phyloP scores from a whole-genome alignment of 1,284 basidiomycete species.

The Afroboletus lepidellus region DNA sequence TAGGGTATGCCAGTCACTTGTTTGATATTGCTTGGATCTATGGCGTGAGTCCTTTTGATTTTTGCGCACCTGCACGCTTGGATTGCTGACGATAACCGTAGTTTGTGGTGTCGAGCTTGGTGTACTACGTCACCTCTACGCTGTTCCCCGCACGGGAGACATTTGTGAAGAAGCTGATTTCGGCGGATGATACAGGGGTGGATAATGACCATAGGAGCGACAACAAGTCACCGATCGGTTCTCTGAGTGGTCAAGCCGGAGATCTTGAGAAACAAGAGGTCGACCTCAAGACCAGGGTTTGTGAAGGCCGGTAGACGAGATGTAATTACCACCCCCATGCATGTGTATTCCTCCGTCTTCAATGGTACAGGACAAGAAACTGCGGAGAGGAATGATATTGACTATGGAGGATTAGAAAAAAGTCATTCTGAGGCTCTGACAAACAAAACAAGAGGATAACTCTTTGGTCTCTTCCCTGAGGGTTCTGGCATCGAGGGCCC shows the following conservation, averaged over 20 bases:
- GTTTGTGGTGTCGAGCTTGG: conserved; percentile 41
- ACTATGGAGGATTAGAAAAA: too few relatives aligned
- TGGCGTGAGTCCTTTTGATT: conserved; percentile 48
- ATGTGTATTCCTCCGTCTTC: too few relatives aligned
- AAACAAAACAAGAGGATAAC: too few relatives aligned
- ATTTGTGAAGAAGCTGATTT: conserved; percentile 48
- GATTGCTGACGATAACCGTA: conserved; percentile 13
- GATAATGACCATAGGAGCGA: conserved; percentile 2
- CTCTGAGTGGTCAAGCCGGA: background rate
- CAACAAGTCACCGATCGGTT: background rate
- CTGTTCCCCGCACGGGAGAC: conserved; percentile 61
- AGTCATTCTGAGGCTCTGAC: too few relatives aligned
- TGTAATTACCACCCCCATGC: background rate
- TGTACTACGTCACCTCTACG: conserved; percentile 56
- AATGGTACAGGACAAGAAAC: too few relatives aligned
- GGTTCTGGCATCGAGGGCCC: too few relatives aligned
- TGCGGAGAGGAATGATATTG: too few relatives aligned
- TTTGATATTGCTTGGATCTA: conserved; percentile 73
- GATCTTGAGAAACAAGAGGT: conserved; percentile 10
- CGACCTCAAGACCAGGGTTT: background rate
- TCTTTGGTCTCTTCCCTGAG: too few relatives aligned
- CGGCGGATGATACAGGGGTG: conserved; percentile 22
- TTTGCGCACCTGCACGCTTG: conserved; percentile 17
- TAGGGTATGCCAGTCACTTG: conserved; percentile 52
- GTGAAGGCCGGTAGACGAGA: background rate